Base-by-base conservation (phyloP, 1,284 basidiomycete species). In the Austropuccinia psidii region DNA sequence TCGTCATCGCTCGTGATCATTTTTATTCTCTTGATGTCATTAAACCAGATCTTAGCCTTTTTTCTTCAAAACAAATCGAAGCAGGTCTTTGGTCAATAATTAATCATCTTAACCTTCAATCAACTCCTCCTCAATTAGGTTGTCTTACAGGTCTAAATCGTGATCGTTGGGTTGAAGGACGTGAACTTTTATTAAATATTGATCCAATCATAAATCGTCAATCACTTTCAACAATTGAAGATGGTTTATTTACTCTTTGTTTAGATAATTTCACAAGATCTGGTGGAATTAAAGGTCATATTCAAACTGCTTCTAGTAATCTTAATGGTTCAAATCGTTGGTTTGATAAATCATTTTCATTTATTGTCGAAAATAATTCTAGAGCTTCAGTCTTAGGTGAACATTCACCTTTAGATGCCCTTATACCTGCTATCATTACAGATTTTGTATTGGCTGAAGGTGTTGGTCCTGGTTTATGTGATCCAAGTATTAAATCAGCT, bases 351-450 rank as follows among this genome's bases (percentile, higher is more conserved):
- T 86, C 89, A 1, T 86, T 90, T 52, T 88, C 88, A 6, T 82
- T 97, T 73, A 85, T 90, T 58, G 87, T 98, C 49, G 93, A 97
- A 82, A 87, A 88, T 15, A 91, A 89, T 75, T 88, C 89, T 1
- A 87, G 91, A 50, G 90, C 91, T 2, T 91, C 91, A 45, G 89
- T 91, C 69, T 88, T 88, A 79, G 95, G 95, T 33, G 95, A 98
- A 82, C 94, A 97, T 82, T 91, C 91, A 2, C 90, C 91, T 0
- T 89, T 89, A 73, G 95, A 98, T 77, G 94, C 94, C 0, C 83
- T 98, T 11, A 88, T 96, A 60, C 93, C 94, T 0, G 91, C 90
- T 76, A 90, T 94, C 65, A 86, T 92, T n/a, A 87, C 88, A 49
- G 93, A 97, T 79, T 95, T 90, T 78, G 88, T 88, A 1, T 83